Conservation (phyloP, 257 asterid species). For the Nicotiana undulata region DNA sequence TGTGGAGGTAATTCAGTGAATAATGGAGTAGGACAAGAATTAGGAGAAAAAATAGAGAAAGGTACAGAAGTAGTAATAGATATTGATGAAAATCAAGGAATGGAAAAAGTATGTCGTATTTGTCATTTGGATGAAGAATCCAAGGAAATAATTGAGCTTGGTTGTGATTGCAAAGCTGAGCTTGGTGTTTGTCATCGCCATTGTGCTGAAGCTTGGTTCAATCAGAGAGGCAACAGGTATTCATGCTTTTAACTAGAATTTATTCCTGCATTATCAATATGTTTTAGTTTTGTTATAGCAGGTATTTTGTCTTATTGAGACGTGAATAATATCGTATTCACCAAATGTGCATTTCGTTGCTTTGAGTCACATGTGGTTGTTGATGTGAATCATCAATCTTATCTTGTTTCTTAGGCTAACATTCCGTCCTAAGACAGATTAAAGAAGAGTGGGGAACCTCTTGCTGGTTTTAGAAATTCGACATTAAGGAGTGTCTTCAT, state of each 20-base stretch:
- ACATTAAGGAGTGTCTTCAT: too few species aligned
- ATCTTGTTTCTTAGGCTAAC: too few species aligned
- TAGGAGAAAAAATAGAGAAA: not conserved
- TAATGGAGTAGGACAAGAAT: not conserved
- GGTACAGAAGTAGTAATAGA: not conserved
- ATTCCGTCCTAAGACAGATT: too few species aligned
- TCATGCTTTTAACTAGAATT: too few species aligned
- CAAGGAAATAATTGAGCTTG: constrained; percentile 29
- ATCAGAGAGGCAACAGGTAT: constrained; percentile 41
- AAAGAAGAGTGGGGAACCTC: too few species aligned
- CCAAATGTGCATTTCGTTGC: too few species aligned
- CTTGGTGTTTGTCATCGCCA: constrained; percentile 32
- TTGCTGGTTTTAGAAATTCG: too few species aligned
- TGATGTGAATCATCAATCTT: too few species aligned
- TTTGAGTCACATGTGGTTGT: too few species aligned
- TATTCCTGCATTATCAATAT: not conserved
- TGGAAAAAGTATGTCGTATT: constrained; percentile 35
- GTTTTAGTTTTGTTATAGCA: not conserved
- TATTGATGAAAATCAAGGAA: constrained; percentile 10
- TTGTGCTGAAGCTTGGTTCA: constrained; percentile 53
- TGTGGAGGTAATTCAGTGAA: not conserved
- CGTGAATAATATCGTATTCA: too few species aligned
- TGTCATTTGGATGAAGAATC: constrained; percentile 43
- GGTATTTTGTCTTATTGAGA: not conserved
- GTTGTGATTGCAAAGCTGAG: constrained; percentile 46